Evolutionary conservation across 192 early-diverging fungal genomes (phyloP).

Genomic region (Podila epicladia): DNA sequence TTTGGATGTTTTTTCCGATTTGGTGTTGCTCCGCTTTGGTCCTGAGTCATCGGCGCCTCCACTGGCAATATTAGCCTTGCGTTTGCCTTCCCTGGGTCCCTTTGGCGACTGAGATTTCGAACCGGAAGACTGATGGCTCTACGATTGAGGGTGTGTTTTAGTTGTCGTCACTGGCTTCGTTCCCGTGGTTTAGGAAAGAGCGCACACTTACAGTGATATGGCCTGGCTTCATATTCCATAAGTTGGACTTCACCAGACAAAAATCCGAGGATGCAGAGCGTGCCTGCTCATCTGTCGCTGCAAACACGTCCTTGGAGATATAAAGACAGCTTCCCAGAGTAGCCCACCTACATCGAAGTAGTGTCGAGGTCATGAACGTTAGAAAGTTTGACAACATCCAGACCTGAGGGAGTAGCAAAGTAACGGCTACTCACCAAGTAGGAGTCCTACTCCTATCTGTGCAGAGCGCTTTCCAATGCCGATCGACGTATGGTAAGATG

Average conservation of each 20-base stretch:
- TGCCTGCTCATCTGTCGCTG: conserved; percentile 61
- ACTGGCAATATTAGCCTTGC: conserved; percentile 20
- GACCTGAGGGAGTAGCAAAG: not conserved
- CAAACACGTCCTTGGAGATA: conserved; percentile 69
- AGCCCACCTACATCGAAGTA: conserved; percentile 59
- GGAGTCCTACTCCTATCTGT: conserved; percentile 68
- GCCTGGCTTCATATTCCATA: conserved; percentile 68
- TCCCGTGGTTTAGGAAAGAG: too few species aligned
- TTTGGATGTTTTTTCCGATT: conserved; percentile 20
- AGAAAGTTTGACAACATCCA: not conserved
- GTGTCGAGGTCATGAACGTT: too few species aligned
- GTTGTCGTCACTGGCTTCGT: too few species aligned
- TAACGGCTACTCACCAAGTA: conserved; percentile 59
- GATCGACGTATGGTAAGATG: conserved; percentile 72
- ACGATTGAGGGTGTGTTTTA: conserved; percentile 7
- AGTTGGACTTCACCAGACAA: conserved; percentile 62
- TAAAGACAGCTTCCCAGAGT: conserved; percentile 73
- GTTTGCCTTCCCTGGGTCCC: conserved; percentile 32
- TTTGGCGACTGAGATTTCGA: conserved; percentile 42
- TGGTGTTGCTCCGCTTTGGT: conserved; percentile 2
- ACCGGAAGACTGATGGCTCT: conserved; percentile 36
- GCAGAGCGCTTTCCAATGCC: conserved; percentile 70
- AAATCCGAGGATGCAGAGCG: conserved; percentile 71
- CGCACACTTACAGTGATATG: conserved; percentile 40
- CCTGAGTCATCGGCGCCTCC: conserved; percentile 26